Conservation (phyloP, 2,329 filamentous ascomycete species). For the Sarocladium oryzae region DNA sequence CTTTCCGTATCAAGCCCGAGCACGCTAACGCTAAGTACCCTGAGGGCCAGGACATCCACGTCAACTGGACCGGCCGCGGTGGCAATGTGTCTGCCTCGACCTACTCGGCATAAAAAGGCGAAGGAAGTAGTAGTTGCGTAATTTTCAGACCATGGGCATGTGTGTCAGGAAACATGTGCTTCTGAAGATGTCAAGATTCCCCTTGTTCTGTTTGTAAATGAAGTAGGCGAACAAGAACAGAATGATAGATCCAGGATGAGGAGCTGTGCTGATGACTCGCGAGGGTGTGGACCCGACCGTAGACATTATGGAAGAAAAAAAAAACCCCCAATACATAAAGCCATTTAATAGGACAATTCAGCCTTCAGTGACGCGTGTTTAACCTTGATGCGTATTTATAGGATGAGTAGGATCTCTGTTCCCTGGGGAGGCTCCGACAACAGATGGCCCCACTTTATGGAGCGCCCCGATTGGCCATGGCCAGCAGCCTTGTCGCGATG, state of each 20-base stretch:
- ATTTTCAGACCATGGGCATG: neutral
- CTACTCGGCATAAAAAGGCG: slow-evolving; percentile 74
- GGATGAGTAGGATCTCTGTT: too few species aligned
- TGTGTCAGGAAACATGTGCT: neutral
- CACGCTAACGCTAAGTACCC: slow-evolving; percentile 71
- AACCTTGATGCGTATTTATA: too few species aligned
- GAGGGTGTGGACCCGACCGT: too few species aligned
- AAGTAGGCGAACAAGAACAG: neutral
- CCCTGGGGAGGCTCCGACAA: too few species aligned
- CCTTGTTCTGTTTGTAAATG: slow-evolving; percentile 1
- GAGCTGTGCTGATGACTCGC: neutral
- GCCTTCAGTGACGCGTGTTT: too few species aligned
- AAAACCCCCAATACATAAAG: too few species aligned
- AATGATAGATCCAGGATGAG: neutral
- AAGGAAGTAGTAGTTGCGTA: neutral
- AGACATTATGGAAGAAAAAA: neutral
- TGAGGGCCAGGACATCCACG: slow-evolving; percentile 83
- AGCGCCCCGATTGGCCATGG: slow-evolving; percentile 22
- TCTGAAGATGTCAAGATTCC: neutral
- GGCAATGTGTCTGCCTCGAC: slow-evolving; percentile 96
- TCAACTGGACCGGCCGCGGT: slow-evolving; percentile 99
- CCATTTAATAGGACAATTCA: too few species aligned
- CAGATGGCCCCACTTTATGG: slow-evolving; percentile 18
- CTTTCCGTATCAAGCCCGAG: slow-evolving; percentile 83
- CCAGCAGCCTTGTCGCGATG: slow-evolving; percentile 26